phyloP scores from a whole-genome alignment of 768 basidiomycete species.

The Galerina sulciceps region DNA sequence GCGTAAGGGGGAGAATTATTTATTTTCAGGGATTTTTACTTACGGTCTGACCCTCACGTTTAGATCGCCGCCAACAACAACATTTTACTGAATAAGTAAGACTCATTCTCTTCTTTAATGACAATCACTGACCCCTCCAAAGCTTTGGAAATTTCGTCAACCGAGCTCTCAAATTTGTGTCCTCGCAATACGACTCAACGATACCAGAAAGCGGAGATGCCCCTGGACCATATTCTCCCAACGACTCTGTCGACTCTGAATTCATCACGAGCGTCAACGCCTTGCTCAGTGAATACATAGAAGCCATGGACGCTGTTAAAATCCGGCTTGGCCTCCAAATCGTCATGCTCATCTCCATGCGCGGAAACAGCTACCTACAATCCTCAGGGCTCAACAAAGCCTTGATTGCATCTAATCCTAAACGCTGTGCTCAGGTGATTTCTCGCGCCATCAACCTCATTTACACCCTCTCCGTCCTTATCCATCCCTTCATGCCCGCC shows the following conservation, averaged over 20 bases:
- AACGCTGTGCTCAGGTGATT: slow-evolving; percentile 88
- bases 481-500: slow-evolving; percentile 97
- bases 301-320: slow-evolving; percentile 91
- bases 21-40: slow-evolving; percentile 8
- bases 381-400: slow-evolving; percentile 90
- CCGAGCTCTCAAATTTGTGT: slow-evolving; percentile 89
- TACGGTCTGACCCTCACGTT: no score
- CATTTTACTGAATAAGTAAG: slow-evolving; percentile 90
- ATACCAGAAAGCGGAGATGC: slow-evolving; percentile 80
- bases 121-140: background rate
- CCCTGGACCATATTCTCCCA: slow-evolving; percentile 70
- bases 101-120: background rate
- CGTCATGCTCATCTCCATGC: slow-evolving; percentile 87
- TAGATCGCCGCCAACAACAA: slow-evolving; percentile 93
- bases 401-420: slow-evolving; percentile 78
- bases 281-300: slow-evolving; percentile 78
- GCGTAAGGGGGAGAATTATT: slow-evolving; percentile 51
- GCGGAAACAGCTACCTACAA: slow-evolving; percentile 95
- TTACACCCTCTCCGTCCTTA: slow-evolving; percentile 81
- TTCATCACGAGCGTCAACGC: slow-evolving; percentile 84
- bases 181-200: slow-evolving; percentile 78
- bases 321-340: slow-evolving; percentile 85
- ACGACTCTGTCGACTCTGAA: slow-evolving; percentile 67
- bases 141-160: slow-evolving; percentile 99
- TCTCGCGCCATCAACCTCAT: slow-evolving; percentile 92